Conservation (phyloP, 2,329 filamentous ascomycete genomes). For the Talaromyces sp. region DNA sequence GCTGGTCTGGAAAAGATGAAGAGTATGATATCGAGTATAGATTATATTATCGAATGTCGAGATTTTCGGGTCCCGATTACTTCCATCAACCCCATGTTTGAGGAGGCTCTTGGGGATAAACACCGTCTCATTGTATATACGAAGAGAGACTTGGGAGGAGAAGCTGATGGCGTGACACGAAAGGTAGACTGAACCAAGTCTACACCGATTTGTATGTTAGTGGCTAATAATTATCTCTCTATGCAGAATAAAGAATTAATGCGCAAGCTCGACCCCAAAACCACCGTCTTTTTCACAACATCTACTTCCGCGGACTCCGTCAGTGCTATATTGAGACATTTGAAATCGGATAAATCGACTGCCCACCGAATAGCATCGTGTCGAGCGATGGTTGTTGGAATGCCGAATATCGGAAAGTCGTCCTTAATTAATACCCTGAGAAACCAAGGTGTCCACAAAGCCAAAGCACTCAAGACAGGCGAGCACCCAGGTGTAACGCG, state of each 20-base stretch:
- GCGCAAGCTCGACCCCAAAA: conserved; percentile 35
- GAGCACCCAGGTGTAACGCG: conserved; percentile 86
- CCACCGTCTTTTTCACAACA: conserved; percentile 38
- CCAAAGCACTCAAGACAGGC: conserved; percentile 79
- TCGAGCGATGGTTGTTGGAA: conserved; percentile 83
- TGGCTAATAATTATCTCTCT: not conserved
- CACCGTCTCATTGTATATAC: conserved; percentile 86
- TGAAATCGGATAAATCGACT: conserved; percentile 32
- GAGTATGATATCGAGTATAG: conserved; percentile 72
- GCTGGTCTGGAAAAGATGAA: conserved; percentile 81
- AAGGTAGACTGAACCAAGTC: conserved; percentile 33
- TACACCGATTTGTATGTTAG: not conserved
- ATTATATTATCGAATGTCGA: conserved; percentile 89
- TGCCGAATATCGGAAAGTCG: conserved; percentile 97
- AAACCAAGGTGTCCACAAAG: conserved; percentile 59
- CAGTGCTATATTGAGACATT: conserved; percentile 34
- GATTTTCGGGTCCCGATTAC: conserved; percentile 89
- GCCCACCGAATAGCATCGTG: conserved; percentile 68
- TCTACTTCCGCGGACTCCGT: conserved; percentile 34
- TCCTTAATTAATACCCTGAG: conserved; percentile 88
- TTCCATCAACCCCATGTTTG: conserved; percentile 85
- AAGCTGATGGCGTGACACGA: conserved; percentile 40
- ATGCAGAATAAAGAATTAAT: conserved; percentile 35
- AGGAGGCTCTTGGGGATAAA: conserved; percentile 69
- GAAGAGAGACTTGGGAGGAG: conserved; percentile 72